A percentile compares a stretch with the other conserved stretches of the same genome.
Evolutionary conservation across 805 yeast species (phyloP).

Genomic region (Candida ulmi): DNA sequence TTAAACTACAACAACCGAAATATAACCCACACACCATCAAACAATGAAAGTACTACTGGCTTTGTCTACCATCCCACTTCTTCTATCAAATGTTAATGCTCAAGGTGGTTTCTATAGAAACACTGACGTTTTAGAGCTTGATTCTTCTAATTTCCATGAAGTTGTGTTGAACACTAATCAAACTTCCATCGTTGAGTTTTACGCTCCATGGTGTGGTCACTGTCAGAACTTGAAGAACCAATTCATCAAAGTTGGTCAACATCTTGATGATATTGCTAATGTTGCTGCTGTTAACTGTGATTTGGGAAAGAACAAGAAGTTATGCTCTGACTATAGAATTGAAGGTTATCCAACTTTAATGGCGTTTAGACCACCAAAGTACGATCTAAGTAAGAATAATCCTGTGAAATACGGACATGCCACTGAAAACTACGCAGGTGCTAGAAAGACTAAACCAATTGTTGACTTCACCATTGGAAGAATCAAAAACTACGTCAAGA

Average conservation of each 20-base stretch:
- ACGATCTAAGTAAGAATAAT: constrained; percentile 20
- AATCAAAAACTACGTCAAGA: constrained; percentile 61
- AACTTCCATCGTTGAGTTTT: constrained; percentile 80
- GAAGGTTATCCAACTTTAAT: constrained; percentile 81
- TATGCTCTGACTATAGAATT: constrained; percentile 63
- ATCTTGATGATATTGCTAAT: constrained; percentile 48
- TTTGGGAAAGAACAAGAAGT: constrained; percentile 51
- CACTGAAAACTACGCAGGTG: constrained; percentile 55
- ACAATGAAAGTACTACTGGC: too few species aligned
- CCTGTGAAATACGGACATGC: constrained; percentile 35
- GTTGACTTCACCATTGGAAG: constrained; percentile 49
- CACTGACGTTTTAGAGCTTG: constrained; percentile 47
- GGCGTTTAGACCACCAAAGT: constrained; percentile 80
- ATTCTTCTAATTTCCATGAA: constrained; percentile 53
- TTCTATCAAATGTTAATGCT: background rate
- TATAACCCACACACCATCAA: too few species aligned
- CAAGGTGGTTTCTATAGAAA: constrained; percentile 12
- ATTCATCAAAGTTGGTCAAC: constrained; percentile 57
- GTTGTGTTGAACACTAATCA: constrained; percentile 67
- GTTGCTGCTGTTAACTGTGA: constrained; percentile 90
- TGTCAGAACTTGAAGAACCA: constrained; percentile 69
- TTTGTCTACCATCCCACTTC: background rate
- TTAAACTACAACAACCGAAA: too few species aligned
- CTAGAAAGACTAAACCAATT: constrained; percentile 50
- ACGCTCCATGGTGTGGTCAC: constrained; percentile 98